Conservation (phyloP, 2,329 filamentous ascomycete species). For the Aspergillus sp. region DNA sequence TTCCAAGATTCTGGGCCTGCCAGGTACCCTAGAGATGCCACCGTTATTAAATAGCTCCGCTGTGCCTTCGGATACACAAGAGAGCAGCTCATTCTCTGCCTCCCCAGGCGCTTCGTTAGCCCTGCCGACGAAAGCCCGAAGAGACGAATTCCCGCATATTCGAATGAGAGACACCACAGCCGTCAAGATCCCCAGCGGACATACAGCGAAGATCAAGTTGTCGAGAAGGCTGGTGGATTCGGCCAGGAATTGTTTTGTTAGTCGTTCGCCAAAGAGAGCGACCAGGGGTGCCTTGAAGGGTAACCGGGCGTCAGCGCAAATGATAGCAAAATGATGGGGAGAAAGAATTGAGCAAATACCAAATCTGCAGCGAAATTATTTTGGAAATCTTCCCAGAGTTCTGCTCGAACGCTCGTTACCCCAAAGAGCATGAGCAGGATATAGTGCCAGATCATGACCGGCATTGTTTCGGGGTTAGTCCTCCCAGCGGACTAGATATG, state of each 20-base stretch:
- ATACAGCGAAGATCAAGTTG: constrained; percentile 49
- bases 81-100: constrained; percentile 46
- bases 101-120: constrained; percentile 45
- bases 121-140: constrained; percentile 48
- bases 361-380: constrained; percentile 43
- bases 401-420: constrained; percentile 23
- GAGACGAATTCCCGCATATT: constrained; percentile 44
- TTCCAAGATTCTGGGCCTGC: constrained; percentile 35
- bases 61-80: constrained; percentile 48
- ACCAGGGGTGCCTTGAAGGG: constrained; percentile 33
- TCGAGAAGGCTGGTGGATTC: constrained; percentile 44
- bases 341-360: constrained; percentile 21
- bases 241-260: constrained; percentile 52
- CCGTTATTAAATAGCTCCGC: constrained; percentile 49
- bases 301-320: not conserved
- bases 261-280: constrained; percentile 47
- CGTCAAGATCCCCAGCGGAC: constrained; percentile 49
- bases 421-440: constrained; percentile 16
- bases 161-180: constrained; percentile 47
- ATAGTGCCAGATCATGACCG: constrained; percentile 4
- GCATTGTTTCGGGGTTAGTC: not conserved
- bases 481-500: not conserved
- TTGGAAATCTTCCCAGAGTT: constrained; percentile 38
- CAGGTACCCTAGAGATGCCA: constrained; percentile 38
- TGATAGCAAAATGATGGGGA: not conserved